phyloP scores from a whole-genome alignment of 2,329 filamentous ascomycete species.

The Penicillium sp. region DNA sequence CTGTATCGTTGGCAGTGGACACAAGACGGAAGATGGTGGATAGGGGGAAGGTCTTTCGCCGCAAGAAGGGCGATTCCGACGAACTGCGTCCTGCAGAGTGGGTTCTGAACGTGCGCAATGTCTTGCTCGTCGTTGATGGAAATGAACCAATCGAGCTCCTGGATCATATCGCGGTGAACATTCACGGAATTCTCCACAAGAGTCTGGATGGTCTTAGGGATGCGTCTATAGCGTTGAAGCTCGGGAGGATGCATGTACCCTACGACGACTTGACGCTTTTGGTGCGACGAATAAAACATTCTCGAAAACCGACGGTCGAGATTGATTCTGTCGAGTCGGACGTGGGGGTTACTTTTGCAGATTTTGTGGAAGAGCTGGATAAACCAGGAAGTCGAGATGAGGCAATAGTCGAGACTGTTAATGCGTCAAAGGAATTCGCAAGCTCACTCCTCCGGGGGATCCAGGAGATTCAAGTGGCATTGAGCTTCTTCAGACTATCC shows the following conservation, averaged over 20 bases:
- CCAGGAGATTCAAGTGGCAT: slow-evolving; percentile 93
- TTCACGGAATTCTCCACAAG: slow-evolving; percentile 88
- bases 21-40: slow-evolving; percentile 91
- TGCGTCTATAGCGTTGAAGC: slow-evolving; percentile 85
- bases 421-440: slow-evolving; percentile 90
- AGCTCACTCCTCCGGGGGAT: slow-evolving; percentile 89
- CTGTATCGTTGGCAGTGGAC: slow-evolving; percentile 84
- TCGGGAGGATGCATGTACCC: slow-evolving; percentile 87
- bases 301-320: slow-evolving; percentile 41
- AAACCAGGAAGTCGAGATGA: slow-evolving; percentile 69
- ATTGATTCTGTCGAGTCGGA: slow-evolving; percentile 51
- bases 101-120: slow-evolving; percentile 83
- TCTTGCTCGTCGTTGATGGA: slow-evolving; percentile 86
- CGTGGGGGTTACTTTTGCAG: slow-evolving; percentile 68
- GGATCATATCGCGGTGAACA: slow-evolving; percentile 84
- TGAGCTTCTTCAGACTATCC: slow-evolving; percentile 87
- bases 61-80: slow-evolving; percentile 67
- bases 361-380: slow-evolving; percentile 76
- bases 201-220: slow-evolving; percentile 86
- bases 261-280: slow-evolving; percentile 77
- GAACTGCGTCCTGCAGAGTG: slow-evolving; percentile 85
- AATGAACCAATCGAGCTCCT: slow-evolving; percentile 84
- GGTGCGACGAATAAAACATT: slow-evolving; percentile 38
- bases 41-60: slow-evolving; percentile 84
- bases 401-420: slow-evolving; percentile 78